These are phyloP conservation scores for Penicillium vulpinum DNA, from an alignment of 2,329 filamentous ascomycete genomes.

Conservation along the genomic window DNA sequence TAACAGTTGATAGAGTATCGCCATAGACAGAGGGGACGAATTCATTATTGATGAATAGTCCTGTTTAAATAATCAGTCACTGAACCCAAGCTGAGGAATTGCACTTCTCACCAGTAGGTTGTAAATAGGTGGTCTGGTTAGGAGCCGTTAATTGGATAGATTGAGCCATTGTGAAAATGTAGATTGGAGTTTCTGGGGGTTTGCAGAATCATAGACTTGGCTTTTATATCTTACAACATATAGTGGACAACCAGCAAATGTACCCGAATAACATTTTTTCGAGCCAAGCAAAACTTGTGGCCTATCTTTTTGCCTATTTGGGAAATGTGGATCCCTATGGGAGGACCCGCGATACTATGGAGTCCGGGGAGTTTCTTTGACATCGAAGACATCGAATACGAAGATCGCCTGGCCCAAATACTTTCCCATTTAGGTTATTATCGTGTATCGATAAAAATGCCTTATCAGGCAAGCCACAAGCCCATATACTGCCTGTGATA, in stretches of 20 bases:
- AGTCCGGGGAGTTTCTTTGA: background rate
- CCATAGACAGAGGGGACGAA: background rate
- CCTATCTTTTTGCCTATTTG: background rate
- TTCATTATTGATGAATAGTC: slow-evolving; percentile 4
- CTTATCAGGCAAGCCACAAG: background rate
- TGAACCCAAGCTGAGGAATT: too few species aligned
- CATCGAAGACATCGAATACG: too few species aligned
- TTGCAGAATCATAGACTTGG: background rate
- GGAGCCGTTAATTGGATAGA: background rate
- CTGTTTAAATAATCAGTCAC: background rate
- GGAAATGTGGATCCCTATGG: background rate
- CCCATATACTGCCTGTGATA: background rate
- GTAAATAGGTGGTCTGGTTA: background rate
- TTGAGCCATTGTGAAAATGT: slow-evolving; percentile 1
- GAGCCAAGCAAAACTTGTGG: background rate
- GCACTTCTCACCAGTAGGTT: background rate
- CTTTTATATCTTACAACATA: background rate
- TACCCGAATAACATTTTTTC: too few species aligned
- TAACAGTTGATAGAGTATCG: background rate
- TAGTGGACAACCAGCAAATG: too few species aligned
- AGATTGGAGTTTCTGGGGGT: background rate
- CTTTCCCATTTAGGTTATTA: background rate
- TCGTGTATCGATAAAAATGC: background rate
- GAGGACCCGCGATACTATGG: too few species aligned
- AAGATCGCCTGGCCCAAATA: background rate